These are phyloP conservation scores for Pichia heedii DNA, from an alignment of 805 yeast species.

Conservation along the genomic window DNA sequence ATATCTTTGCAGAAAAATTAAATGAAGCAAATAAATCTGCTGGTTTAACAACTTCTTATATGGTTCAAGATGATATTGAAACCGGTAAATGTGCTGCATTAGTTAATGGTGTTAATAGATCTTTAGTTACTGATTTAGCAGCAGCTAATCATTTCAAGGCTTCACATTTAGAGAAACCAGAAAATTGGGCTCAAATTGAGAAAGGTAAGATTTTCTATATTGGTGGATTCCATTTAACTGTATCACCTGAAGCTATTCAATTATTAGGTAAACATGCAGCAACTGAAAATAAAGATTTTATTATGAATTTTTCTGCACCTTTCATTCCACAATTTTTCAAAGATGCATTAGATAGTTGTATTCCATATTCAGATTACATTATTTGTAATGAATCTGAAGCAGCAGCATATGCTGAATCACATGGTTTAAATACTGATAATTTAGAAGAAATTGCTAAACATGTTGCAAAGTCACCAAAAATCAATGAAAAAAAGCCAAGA, in stretches of 20 bases:
- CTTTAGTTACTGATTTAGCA: constrained; percentile 89
- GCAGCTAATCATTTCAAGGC: constrained; percentile 97
- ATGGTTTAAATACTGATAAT: constrained; percentile 52
- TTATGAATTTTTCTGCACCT: constrained; percentile 91
- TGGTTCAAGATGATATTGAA: constrained; percentile 63
- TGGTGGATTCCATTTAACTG: constrained; percentile 99
- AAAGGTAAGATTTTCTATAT: constrained; percentile 77
- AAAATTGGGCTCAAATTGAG: constrained; percentile 83
- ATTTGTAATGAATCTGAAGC: constrained; percentile 98
- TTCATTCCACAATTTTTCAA: constrained; percentile 94
- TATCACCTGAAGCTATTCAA: constrained; percentile 88
- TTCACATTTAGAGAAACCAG: constrained; percentile 76
- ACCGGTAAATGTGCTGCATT: constrained; percentile 99
- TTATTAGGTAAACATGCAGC: constrained; percentile 85
- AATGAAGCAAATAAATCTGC: constrained; percentile 76
- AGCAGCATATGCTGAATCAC: constrained; percentile 84
- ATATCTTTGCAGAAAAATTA: constrained; percentile 74
- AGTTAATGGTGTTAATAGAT: constrained; percentile 75
- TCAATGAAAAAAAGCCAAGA: constrained; percentile 59
- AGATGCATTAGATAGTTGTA: constrained; percentile 68
- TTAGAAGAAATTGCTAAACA: constrained; percentile 71
- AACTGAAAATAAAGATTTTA: constrained; percentile 34
- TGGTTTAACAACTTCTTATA: constrained; percentile 82
- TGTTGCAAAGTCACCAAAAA: constrained; percentile 74
- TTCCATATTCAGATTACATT: constrained; percentile 84